Conservation (phyloP, 23 red algal genomes). For the Gracilaria caudata region DNA sequence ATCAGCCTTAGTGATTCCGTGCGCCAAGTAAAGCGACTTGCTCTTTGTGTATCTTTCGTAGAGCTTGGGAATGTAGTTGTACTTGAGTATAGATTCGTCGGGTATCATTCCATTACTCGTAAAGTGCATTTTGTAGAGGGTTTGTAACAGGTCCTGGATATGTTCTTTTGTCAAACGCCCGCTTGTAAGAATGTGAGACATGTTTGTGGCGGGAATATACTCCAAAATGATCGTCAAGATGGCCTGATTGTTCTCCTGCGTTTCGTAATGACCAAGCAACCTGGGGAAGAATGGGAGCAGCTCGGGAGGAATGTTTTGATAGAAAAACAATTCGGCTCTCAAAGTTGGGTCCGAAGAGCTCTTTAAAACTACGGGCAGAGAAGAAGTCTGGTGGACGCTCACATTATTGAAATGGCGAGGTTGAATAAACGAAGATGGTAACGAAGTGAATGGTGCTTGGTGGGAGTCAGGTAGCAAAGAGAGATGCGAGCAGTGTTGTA, state of each 20-base stretch:
- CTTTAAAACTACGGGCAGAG: constrained; percentile 5
- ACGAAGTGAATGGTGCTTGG: neutral
- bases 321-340: constrained; percentile 23
- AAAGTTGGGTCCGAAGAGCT: constrained; percentile 6
- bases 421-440: constrained; percentile 7
- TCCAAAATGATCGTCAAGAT: neutral
- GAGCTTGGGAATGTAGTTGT: constrained; percentile 44
- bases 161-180: neutral
- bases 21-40: neutral
- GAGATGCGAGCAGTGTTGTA: neutral
- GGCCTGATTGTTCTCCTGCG: neutral
- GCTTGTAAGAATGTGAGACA: constrained; percentile 7
- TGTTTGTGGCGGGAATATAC: constrained; percentile 14
- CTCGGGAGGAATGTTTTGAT: constrained; percentile 14
- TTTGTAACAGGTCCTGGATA: constrained; percentile 5
- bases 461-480: neutral
- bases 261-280: constrained; percentile 23
- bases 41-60: neutral
- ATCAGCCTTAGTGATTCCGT: constrained; percentile 23
- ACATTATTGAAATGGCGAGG: constrained; percentile 35
- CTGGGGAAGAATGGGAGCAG: constrained; percentile 17
- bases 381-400: neutral
- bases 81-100: neutral
- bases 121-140: constrained; percentile 7
- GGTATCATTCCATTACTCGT: neutral